These are phyloP conservation scores for Aspergillus oerlinghausenensis DNA, from an alignment of 2,329 filamentous ascomycete species.

Conservation along the genomic window DNA sequence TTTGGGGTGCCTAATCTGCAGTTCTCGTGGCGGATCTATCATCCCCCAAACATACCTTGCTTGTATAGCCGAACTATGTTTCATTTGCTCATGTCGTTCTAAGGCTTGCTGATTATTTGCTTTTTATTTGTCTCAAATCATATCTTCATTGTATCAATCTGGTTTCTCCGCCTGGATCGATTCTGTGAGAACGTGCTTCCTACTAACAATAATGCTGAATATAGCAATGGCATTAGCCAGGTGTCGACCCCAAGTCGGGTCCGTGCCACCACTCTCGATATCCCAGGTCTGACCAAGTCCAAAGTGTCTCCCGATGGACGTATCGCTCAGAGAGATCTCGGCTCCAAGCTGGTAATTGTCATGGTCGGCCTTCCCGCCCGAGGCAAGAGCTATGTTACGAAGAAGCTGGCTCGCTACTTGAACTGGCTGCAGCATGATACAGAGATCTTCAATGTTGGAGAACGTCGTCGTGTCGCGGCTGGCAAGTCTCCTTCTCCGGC, in stretches of 20 bases:
- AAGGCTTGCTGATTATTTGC: not conserved
- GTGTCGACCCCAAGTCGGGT: constrained; percentile 67
- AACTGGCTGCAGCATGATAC: constrained; percentile 98
- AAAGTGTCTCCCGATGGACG: constrained; percentile 92
- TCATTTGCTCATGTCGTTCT: not conserved
- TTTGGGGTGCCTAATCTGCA: constrained; percentile 1
- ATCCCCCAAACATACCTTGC: not conserved
- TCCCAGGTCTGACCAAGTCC: constrained; percentile 92
- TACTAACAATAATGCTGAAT: not conserved
- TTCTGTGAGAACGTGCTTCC: not conserved
- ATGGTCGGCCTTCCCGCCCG: constrained; percentile 96
- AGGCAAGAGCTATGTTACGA: constrained; percentile 98
- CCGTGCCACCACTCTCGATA: constrained; percentile 92
- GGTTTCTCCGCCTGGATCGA: not conserved
- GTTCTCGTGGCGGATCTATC: constrained; percentile 5
- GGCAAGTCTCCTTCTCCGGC: constrained; percentile 42
- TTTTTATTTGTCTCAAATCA: not conserved
- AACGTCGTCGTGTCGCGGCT: constrained; percentile 74
- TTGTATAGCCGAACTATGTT: constrained; percentile 1
- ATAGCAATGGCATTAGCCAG: constrained; percentile 21
- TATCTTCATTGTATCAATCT: not conserved
- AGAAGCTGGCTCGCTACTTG: constrained; percentile 91
- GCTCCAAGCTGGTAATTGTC: constrained; percentile 92
- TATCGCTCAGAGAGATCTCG: constrained; percentile 90
- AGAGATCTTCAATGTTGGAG: constrained; percentile 94